These are phyloP conservation scores for Fusarium irregulare DNA, from an alignment of 2,329 filamentous ascomycete genomes.

Conservation along the genomic window DNA sequence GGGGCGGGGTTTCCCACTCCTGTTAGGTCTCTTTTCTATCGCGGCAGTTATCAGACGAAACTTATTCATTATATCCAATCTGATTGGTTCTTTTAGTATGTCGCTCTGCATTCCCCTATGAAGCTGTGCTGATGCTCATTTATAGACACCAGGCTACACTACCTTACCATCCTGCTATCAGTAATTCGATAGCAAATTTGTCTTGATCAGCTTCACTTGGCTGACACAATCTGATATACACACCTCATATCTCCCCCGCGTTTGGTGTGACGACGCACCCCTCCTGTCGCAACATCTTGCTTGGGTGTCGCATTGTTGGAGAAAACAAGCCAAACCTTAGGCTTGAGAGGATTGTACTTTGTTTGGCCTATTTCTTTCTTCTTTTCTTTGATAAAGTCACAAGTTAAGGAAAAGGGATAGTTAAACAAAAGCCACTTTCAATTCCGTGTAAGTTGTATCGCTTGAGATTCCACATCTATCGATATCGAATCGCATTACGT, in stretches of 20 bases:
- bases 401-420: slow-evolving; percentile 14
- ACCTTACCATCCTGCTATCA: neutral
- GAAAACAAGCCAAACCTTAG: slow-evolving; percentile 4
- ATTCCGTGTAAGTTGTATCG: neutral
- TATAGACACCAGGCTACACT: neutral
- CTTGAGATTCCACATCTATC: neutral
- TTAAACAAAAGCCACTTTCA: slow-evolving; percentile 1
- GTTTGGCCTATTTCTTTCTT: neutral
- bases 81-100: slow-evolving; percentile 36
- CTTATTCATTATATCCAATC: slow-evolving; percentile 9
- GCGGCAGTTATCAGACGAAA: slow-evolving; percentile 41
- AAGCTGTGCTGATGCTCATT: slow-evolving; percentile 1
- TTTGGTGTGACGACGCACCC: slow-evolving; percentile 33
- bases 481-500: slow-evolving; percentile 5
- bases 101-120: neutral
- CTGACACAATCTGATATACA: neutral
- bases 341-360: slow-evolving; percentile 6
- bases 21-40: slow-evolving; percentile 27
- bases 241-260: slow-evolving; percentile 10
- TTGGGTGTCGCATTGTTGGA: slow-evolving; percentile 17
- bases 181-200: neutral
- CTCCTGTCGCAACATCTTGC: slow-evolving; percentile 18
- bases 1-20: slow-evolving; percentile 48
- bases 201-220: neutral
- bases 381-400: slow-evolving; percentile 11